These are phyloP conservation scores for Ormosia semicastrata DNA, from an alignment of 306 rosid species.

Conservation along the genomic window DNA sequence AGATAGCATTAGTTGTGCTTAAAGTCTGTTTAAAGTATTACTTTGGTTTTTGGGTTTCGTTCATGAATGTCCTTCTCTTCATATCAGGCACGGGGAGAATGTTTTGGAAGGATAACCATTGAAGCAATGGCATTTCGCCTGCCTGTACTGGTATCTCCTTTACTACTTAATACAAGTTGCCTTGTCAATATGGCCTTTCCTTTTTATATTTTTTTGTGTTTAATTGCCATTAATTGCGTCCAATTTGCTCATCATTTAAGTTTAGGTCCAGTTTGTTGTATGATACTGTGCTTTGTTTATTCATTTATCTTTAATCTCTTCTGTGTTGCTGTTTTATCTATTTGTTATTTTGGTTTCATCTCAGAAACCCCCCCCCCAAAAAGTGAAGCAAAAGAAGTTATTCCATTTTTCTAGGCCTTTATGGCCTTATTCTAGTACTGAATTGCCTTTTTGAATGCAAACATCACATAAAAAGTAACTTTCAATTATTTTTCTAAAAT, in stretches of 20 bases:
- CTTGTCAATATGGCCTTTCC: background rate
- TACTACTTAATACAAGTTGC: background rate
- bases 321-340: background rate
- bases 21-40: background rate
- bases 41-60: background rate
- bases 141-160: slow-evolving; percentile 71
- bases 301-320: background rate
- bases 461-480: background rate
- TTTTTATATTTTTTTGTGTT: background rate
- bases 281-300: background rate
- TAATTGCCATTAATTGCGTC: background rate
- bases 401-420: background rate
- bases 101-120: slow-evolving; percentile 85
- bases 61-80: slow-evolving; percentile 6
- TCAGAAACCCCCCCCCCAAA: background rate
- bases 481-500: background rate
- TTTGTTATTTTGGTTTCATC: background rate
- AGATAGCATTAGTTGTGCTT: background rate
- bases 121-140: slow-evolving; percentile 90
- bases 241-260: background rate
- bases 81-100: slow-evolving; percentile 73
- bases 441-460: background rate
- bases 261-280: background rate
- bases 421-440: background rate
- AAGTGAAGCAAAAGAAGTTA: background rate